Base-by-base conservation (phyloP, 2,329 filamentous ascomycete species). In the Drechmeria coniospora region DNA sequence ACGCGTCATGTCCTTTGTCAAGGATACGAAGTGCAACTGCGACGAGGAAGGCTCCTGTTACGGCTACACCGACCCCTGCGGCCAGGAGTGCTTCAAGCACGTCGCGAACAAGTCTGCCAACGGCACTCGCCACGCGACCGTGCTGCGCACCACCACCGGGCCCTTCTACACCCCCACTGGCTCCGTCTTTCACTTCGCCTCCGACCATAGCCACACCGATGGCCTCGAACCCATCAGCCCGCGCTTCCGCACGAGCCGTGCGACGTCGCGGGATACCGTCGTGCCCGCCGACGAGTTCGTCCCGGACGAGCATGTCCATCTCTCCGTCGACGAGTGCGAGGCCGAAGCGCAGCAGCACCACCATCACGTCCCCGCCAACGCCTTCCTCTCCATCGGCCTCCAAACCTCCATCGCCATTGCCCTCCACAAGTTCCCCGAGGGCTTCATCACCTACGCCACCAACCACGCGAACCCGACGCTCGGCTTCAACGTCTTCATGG, bases 351-450 rank as follows among this genome's bases (percentile, higher is more conserved):
- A 61, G 34, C 60, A 61, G 34, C 83, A 94, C 45, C 87, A 98
- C 45, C 87, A 98, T 52, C 90, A 98, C 50, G 87, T 95, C 3
- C 82, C 87, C 0, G 76, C 81, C 35, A 95, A 95, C 45, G 83
- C 82, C 5, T 98, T 94, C 50, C 63, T 95, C 36, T 81, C 81
- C 28, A 90, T 95, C 34, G 86, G 90, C n/a, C 68, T 98, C 1
- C 90, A 98, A 52, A 95, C 90, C 0, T 87, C 82, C 11, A 76
- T 94, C 27, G 90, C 90, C 5, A 95, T 98, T 36, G 84, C 87
- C 6, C 62, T 98, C 2, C 90, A 98, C 60, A 98, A 98, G 50
- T 78, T 95, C 20, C 90, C 90, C 2, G 90, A 78, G 44, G 74
- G 74, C 14, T 79, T 79, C 49, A 77, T 98, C 41, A 95, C 87